Conservation (phyloP, 1,284 basidiomycete species). For the Hymenochaete sp. region DNA sequence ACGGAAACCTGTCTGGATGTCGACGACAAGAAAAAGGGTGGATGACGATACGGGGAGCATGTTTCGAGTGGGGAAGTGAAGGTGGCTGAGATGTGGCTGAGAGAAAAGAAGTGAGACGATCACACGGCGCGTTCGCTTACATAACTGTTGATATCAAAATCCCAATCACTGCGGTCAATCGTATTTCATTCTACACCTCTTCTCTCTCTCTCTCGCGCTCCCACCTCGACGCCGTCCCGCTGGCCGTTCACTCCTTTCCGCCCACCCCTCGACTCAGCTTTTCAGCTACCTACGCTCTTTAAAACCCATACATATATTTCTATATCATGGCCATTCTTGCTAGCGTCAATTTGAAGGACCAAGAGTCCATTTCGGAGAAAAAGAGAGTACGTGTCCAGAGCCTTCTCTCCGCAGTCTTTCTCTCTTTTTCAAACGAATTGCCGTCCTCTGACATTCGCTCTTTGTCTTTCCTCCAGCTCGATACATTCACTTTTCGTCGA, state of each 20-base stretch:
- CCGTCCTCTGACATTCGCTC: too few relatives aligned
- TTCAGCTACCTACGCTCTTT: slow-evolving; percentile 17
- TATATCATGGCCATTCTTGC: slow-evolving; percentile 13
- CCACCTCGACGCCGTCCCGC: slow-evolving; percentile 8
- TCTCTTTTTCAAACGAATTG: too few relatives aligned
- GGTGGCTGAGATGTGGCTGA: too few relatives aligned
- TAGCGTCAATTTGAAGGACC: slow-evolving; percentile 12
- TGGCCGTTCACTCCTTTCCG: slow-evolving; percentile 14
- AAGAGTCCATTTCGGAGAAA: slow-evolving; percentile 34
- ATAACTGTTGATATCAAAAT: neutral
- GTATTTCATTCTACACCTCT: neutral
- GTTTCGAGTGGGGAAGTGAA: too few relatives aligned
- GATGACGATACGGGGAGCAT: neutral
- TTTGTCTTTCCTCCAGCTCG: slow-evolving; percentile 37
- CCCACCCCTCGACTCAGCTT: slow-evolving; percentile 10
- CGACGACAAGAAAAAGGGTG: slow-evolving; percentile 71
- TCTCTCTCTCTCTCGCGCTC: slow-evolving; percentile 11
- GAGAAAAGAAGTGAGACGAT: too few relatives aligned
- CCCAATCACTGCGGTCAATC: neutral
- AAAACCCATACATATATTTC: neutral
- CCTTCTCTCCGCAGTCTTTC: too few relatives aligned
- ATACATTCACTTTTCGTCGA: slow-evolving; percentile 52
- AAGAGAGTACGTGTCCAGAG: slow-evolving; percentile 36
- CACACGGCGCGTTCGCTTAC: neutral
- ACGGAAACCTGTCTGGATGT: slow-evolving; percentile 74